Percentiles rank a stretch among this genome's conserved stretches.
These are phyloP conservation scores for Puya raimondii DNA, from an alignment of 176 grass and related monocot genomes.

Conservation along the genomic window DNA sequence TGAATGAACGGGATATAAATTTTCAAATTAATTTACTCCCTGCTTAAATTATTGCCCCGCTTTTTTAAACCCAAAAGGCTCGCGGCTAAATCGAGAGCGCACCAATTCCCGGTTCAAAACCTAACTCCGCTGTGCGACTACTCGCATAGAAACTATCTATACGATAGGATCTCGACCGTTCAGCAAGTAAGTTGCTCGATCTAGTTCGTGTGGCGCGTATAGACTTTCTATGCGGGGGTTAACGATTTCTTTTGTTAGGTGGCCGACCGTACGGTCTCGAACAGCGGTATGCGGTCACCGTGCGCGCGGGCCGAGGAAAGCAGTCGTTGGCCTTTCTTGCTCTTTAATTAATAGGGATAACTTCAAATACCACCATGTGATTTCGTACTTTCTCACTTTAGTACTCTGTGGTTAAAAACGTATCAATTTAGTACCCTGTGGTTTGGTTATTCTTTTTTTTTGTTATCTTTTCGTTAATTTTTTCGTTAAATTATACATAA, in stretches of 20 bases:
- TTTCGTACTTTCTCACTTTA: too few species aligned
- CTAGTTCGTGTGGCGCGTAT: too few species aligned
- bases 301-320: neutral
- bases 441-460: too few species aligned
- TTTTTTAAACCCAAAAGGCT: neutral
- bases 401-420: too few species aligned
- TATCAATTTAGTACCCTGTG: too few species aligned
- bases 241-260: neutral
- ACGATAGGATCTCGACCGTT: too few species aligned
- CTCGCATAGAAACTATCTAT: neutral
- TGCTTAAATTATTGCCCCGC: neutral
- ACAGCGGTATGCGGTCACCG: neutral
- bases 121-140: neutral
- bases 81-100: neutral
- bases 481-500: too few species aligned
- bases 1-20: too few species aligned
- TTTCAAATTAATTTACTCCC: neutral
- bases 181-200: too few species aligned
- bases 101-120: neutral
- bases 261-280: neutral
- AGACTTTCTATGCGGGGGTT: neutral
- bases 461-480: too few species aligned
- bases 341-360: neutral
- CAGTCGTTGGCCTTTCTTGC: too few species aligned
- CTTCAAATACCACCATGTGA: too few species aligned